Percentiles rank a stretch among this genome's conserved stretches.
These are phyloP conservation scores for Proliferodiscus dingleyae DNA, from an alignment of 2,329 filamentous ascomycete species.

Conservation along the genomic window DNA sequence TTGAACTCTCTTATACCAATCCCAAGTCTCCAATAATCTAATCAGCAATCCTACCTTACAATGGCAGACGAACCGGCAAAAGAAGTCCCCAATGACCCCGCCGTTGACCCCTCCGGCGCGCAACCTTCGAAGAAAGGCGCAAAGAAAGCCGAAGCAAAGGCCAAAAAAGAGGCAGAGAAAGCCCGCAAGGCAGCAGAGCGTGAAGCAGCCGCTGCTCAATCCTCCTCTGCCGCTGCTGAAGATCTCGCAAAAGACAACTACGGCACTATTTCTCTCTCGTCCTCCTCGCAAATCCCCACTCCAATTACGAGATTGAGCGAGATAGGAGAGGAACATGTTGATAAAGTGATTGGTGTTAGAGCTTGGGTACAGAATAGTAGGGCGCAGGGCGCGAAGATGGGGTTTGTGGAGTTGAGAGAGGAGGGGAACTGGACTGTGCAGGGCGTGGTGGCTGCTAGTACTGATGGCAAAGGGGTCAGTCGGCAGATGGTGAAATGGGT, in stretches of 20 bases:
- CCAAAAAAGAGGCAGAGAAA: slow-evolving; percentile 83
- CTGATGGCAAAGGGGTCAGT: slow-evolving; percentile 59
- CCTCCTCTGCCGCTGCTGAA: slow-evolving; percentile 57
- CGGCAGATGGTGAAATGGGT: slow-evolving; percentile 96
- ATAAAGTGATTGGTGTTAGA: slow-evolving; percentile 69
- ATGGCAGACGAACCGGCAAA: slow-evolving; percentile 17
- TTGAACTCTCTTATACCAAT: too few species aligned
- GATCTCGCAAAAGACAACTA: slow-evolving; percentile 75
- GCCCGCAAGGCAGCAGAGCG: slow-evolving; percentile 68
- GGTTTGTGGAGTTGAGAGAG: slow-evolving; percentile 80
- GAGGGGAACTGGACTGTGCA: slow-evolving; percentile 74
- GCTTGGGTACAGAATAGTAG: slow-evolving; percentile 84
- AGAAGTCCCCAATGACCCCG: slow-evolving; percentile 16
- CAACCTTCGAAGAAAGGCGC: slow-evolving; percentile 66
- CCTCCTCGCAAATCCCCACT: slow-evolving; percentile 49
- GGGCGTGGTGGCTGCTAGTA: slow-evolving; percentile 66
- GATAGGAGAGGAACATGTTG: slow-evolving; percentile 60
- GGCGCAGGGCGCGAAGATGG: slow-evolving; percentile 85
- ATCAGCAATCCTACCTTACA: background rate
- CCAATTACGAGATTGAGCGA: slow-evolving; percentile 56
- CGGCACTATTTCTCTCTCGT: slow-evolving; percentile 62
- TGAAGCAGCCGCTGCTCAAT: slow-evolving; percentile 64
- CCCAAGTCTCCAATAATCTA: background rate
- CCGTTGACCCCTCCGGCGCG: slow-evolving; percentile 9
- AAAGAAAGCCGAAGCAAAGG: slow-evolving; percentile 82